Base-by-base conservation (phyloP, 2,329 filamentous ascomycete species). In the Myrmaecium sp. region DNA sequence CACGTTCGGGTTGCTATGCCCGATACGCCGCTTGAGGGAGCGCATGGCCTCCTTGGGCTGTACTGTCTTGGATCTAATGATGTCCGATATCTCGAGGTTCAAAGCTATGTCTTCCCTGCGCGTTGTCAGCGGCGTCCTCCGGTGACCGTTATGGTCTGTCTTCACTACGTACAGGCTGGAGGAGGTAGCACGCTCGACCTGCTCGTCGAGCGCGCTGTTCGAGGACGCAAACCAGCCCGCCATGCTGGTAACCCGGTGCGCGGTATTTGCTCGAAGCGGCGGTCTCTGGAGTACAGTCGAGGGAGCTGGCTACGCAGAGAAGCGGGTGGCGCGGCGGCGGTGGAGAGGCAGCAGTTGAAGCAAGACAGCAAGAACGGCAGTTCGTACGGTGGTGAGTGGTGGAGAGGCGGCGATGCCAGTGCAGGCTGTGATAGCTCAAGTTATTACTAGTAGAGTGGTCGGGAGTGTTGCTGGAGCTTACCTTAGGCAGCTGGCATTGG, bases 31-130 rank as follows among this genome's bases (percentile, higher is more conserved):
- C 60, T 94, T 95, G 44, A 98, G 62, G 22, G 82, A 86, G 51
- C 83, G 80, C 89, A 98, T 98, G 35, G 89, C 89, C 55, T 98
- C 89, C 55, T 86, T 94, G 28, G 89, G 86, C 52, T 84, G 83
- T 26, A 98, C 86, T 11, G 83, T 92, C 62, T 95, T 95, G 45
- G 84, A 95, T 42, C 89, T 73, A 53, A 98, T 94, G 41, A 92
- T 64, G 59, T 98, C 89, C 52, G 86, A 94, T 42, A 98, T 95
- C 56, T 98, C 89, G 46, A 98, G 74, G 51, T 95, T 95, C 40
- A 94, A 70, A 21, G 89, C 78, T 51, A 98, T 95, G 47, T 98
- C 86, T 57, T 98, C 84, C 40, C 82, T 91, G 42, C 6, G 5
- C 10, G 6, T 11, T 12, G 31, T 42, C 26, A 46, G 38, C 31